Conservation (phyloP, 2,329 filamentous ascomycete species). For the Aspergillus sp. region DNA sequence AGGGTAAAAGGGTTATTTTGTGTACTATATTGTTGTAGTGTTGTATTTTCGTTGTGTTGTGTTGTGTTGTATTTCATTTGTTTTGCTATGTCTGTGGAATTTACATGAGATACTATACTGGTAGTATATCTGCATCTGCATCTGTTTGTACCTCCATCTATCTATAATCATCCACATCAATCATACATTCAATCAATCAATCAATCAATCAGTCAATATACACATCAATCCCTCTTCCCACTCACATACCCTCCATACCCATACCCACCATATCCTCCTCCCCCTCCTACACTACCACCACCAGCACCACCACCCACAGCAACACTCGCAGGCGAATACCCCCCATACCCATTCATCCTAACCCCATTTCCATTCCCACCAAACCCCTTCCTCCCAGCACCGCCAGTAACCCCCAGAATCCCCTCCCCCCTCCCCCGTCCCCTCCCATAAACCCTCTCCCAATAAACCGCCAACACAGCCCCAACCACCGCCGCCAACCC, state of each 20-base stretch:
- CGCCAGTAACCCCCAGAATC: slow-evolving; percentile 47
- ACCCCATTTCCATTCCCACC: slow-evolving; percentile 58
- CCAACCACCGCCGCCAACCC: slow-evolving; percentile 39
- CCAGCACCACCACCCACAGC: neutral
- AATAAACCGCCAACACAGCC: slow-evolving; percentile 39
- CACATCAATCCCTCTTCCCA: slow-evolving; percentile 46
- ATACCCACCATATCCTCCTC: slow-evolving; percentile 29
- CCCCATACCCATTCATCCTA: slow-evolving; percentile 58
- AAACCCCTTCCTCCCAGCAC: slow-evolving; percentile 45
- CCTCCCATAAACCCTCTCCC: slow-evolving; percentile 35
- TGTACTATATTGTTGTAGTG: neutral
- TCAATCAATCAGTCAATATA: neutral
- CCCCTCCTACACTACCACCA: slow-evolving; percentile 23
- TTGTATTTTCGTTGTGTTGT: neutral
- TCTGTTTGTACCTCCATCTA: neutral
- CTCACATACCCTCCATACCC: slow-evolving; percentile 42
- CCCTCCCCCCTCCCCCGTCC: slow-evolving; percentile 49
- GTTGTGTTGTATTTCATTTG: neutral
- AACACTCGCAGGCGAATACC: slow-evolving; percentile 42
- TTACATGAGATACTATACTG: neutral
- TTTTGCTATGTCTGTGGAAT: slow-evolving; percentile 1
- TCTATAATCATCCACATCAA: neutral
- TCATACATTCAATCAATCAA: neutral
- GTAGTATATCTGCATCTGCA: neutral
- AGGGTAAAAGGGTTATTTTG: neutral